Conservation (phyloP, 805 yeast species). For the Cyberlindnera xylosilytica region DNA sequence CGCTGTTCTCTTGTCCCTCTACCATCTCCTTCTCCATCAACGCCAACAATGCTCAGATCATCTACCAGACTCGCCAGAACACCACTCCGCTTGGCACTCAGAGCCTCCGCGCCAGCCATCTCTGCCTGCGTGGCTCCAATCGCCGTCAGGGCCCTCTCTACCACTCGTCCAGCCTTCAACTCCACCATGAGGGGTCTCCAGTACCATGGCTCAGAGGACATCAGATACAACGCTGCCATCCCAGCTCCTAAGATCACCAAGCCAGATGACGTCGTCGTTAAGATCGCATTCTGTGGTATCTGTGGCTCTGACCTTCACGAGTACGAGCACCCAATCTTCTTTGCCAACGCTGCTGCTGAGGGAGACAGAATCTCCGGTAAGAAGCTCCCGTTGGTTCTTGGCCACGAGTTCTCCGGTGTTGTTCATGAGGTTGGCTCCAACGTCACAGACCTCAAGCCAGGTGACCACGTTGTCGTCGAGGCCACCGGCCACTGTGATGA, state of each 20-base stretch:
- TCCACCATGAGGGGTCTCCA: conserved; percentile 30
- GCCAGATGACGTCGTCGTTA: conserved; percentile 41
- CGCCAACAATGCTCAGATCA: not conserved
- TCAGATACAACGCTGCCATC: conserved; percentile 32
- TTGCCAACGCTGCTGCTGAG: conserved; percentile 42
- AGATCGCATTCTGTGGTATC: conserved; percentile 48
- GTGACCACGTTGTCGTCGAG: conserved; percentile 57
- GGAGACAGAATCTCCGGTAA: conserved; percentile 28
- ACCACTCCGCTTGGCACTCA: not conserved
- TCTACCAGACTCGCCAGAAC: not conserved
- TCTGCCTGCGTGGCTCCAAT: not conserved
- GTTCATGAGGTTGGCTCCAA: conserved; percentile 50
- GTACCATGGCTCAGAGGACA: conserved; percentile 37
- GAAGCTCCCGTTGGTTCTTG: conserved; percentile 54
- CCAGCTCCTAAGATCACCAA: conserved; percentile 35
- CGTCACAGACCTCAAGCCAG: conserved; percentile 46
- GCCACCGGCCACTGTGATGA: conserved; percentile 44
- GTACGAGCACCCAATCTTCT: conserved; percentile 58
- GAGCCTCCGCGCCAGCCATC: not conserved
- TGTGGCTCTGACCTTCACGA: conserved; percentile 65
- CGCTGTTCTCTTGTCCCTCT: not conserved
- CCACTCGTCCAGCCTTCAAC: not conserved
- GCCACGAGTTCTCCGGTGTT: conserved; percentile 61
- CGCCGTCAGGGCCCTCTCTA: not conserved
- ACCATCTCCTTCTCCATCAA: not conserved